A percentile compares a stretch with the other conserved stretches of the same genome.
Conservation (phyloP, 495 filamentous ascomycete genomes). For the Achaetomiella virescens region DNA sequence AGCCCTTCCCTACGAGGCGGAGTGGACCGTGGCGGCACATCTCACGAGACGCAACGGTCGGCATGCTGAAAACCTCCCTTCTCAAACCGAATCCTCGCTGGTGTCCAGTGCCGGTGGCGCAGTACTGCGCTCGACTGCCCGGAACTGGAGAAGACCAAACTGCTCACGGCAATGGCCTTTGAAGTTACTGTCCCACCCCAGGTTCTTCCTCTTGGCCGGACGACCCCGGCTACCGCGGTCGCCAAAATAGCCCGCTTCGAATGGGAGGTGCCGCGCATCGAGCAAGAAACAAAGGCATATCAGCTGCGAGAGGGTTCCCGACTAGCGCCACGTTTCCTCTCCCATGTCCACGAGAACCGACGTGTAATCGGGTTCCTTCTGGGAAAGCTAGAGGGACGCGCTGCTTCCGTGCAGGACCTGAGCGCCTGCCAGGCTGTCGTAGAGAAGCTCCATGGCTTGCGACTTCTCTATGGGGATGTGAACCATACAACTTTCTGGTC, state of each 20-base stretch:
- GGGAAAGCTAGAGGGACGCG: slow-evolving; percentile 24
- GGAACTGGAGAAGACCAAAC: not conserved
- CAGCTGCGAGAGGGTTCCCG: slow-evolving; percentile 20
- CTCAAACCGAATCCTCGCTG: slow-evolving; percentile 1
- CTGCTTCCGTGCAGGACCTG: slow-evolving; percentile 1
- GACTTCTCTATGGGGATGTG: slow-evolving; percentile 17
- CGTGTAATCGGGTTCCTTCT: slow-evolving; percentile 34
- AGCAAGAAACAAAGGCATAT: slow-evolving; percentile 25
- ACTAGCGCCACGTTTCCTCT: slow-evolving; percentile 29
- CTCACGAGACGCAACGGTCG: not conserved
- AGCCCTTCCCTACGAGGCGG: slow-evolving; percentile 2
- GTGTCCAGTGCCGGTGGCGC: slow-evolving; percentile 4
- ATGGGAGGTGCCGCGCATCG: slow-evolving; percentile 19
- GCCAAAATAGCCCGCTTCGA: slow-evolving; percentile 20
- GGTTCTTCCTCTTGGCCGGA: not conserved
- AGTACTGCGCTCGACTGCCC: not conserved
- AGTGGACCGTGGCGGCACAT: slow-evolving; percentile 9
- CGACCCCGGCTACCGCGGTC: not conserved
- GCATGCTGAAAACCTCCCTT: not conserved
- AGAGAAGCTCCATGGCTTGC: slow-evolving; percentile 11
- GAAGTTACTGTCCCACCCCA: not conserved
- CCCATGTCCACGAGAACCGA: slow-evolving; percentile 30
- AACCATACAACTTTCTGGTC: slow-evolving; percentile 19
- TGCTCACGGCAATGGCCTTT: not conserved
- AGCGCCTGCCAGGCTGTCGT: slow-evolving; percentile 9